These are phyloP conservation scores for Diaporthe nobilis DNA, from an alignment of 2,329 filamentous ascomycete species.

Conservation along the genomic window DNA sequence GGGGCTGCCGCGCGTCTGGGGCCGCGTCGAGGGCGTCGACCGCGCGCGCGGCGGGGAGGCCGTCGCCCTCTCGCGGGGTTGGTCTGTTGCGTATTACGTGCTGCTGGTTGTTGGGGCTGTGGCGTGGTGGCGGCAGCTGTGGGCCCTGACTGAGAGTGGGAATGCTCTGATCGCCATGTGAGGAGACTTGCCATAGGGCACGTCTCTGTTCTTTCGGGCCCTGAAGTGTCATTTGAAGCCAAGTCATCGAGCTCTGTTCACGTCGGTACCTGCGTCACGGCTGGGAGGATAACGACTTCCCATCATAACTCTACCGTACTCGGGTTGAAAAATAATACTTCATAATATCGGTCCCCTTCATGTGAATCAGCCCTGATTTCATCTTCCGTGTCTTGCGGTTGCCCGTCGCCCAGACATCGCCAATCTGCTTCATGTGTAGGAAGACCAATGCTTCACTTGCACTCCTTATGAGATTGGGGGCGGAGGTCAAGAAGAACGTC, in stretches of 20 bases:
- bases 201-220: too few species aligned
- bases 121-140: constrained; percentile 80
- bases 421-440: background rate
- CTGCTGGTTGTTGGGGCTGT: constrained; percentile 80
- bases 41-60: constrained; percentile 45
- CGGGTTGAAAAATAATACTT: too few species aligned
- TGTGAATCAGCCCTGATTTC: background rate
- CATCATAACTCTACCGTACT: background rate
- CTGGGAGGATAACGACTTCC: background rate
- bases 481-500: too few species aligned
- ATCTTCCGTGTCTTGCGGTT: too few species aligned
- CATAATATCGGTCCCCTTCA: too few species aligned
- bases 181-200: background rate
- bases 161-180: constrained; percentile 60
- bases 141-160: constrained; percentile 77
- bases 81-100: constrained; percentile 85
- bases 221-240: background rate
- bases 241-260: background rate
- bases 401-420: too few species aligned
- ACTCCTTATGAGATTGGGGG: background rate
- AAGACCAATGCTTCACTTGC: too few species aligned
- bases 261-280: background rate
- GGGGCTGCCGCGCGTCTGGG: constrained; percentile 90
- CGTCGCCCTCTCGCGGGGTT: constrained; percentile 52
- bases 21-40: constrained; percentile 71